These are phyloP conservation scores for Exidia glandulosa DNA, from an alignment of 768 basidiomycete genomes.

Conservation along the genomic window DNA sequence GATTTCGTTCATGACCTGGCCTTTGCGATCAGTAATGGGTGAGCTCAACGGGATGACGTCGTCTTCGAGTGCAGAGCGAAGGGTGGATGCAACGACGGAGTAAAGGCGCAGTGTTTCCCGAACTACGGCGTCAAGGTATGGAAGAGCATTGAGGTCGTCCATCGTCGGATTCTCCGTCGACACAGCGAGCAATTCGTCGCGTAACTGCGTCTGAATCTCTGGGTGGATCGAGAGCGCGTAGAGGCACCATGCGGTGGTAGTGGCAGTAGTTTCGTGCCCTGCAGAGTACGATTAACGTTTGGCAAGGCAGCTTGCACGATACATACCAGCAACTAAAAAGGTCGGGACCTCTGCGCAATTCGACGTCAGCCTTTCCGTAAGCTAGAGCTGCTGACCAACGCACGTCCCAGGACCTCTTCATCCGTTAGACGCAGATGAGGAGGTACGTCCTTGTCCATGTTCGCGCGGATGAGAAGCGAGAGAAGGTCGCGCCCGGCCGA, in stretches of 20 bases:
- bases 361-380: conserved; percentile 1
- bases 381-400: neutral
- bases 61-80: conserved; percentile 37
- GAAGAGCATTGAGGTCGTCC: conserved; percentile 55
- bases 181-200: conserved; percentile 43
- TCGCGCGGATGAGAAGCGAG: conserved; percentile 19
- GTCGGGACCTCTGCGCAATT: conserved; percentile 39
- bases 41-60: conserved; percentile 41
- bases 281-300: neutral
- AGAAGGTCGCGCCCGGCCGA: conserved; percentile 15
- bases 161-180: conserved; percentile 50
- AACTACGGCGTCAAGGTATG: conserved; percentile 57
- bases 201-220: conserved; percentile 41
- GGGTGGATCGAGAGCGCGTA: conserved; percentile 40
- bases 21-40: conserved; percentile 35
- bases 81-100: conserved; percentile 34
- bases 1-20: conserved; percentile 31
- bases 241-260: conserved; percentile 46
- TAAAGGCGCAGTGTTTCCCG: conserved; percentile 50
- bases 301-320: neutral
- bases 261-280: conserved; percentile 10
- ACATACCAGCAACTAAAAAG: conserved; percentile 41
- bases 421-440: conserved; percentile 17
- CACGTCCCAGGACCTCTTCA: conserved; percentile 15
- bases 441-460: conserved; percentile 19